Evolutionary conservation across 2,329 filamentous ascomycete genomes (phyloP).

Genomic region (Graphiopsis chlorocephala): DNA sequence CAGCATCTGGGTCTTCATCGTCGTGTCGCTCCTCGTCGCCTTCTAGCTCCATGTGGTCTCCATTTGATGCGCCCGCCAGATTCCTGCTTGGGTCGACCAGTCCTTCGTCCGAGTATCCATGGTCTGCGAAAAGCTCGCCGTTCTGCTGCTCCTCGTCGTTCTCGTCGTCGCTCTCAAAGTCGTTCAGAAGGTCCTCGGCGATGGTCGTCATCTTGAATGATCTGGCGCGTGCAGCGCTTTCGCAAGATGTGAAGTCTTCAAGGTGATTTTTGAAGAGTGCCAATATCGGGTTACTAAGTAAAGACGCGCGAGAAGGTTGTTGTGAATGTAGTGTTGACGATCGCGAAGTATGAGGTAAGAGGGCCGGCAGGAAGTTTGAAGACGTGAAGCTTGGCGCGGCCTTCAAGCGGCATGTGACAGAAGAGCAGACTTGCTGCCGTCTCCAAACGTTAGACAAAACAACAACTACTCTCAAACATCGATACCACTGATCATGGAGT

Average conservation of each 20-base stretch:
- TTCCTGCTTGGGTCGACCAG: conserved; percentile 31
- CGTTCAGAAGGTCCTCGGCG: conserved; percentile 87
- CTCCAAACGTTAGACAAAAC: neutral
- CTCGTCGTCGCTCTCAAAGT: conserved; percentile 82
- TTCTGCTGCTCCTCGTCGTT: conserved; percentile 50
- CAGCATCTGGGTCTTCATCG: conserved; percentile 56
- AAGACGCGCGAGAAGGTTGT: neutral
- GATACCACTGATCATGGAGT: conserved; percentile 66
- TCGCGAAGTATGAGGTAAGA: conserved; percentile 15
- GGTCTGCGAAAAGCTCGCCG: conserved; percentile 43
- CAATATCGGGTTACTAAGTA: neutral
- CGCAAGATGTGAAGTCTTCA: neutral
- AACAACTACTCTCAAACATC: neutral
- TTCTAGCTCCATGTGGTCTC: conserved; percentile 35
- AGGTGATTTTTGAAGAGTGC: neutral
- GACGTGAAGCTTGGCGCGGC: conserved; percentile 5
- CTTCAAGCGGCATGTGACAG: conserved; percentile 8
- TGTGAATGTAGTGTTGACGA: neutral
- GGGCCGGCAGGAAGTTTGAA: conserved; percentile 5
- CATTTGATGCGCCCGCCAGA: neutral
- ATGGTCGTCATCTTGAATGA: conserved; percentile 71
- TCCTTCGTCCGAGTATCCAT: conserved; percentile 33
- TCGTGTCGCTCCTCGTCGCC: conserved; percentile 57
- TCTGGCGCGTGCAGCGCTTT: conserved; percentile 4
- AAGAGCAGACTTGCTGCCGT: neutral